Conservation (phyloP, 139 green algal species). For the Diplosphaera chodatii region DNA sequence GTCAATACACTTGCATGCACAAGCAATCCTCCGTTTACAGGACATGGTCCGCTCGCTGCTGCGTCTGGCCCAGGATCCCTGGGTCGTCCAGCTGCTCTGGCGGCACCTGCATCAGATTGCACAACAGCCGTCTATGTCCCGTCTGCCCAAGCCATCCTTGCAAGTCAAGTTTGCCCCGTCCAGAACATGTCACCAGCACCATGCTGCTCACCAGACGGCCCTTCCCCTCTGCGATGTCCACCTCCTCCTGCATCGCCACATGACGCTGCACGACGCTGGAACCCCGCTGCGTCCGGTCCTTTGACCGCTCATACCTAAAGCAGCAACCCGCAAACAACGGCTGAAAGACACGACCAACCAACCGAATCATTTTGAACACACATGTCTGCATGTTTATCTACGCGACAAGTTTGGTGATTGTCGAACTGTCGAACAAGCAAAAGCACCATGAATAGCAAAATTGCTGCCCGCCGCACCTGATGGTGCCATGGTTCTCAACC, state of each 20-base stretch:
- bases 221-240: constrained; percentile 48
- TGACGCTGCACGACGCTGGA: constrained; percentile 65
- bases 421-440: too few relatives aligned
- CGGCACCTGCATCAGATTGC: background rate
- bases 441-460: too few relatives aligned
- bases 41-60: background rate
- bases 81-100: background rate
- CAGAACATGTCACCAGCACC: too few relatives aligned
- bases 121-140: background rate
- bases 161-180: too few relatives aligned
- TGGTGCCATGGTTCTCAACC: constrained; percentile 59
- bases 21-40: too few relatives aligned
- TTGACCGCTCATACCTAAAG: constrained; percentile 40
- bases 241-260: constrained; percentile 55
- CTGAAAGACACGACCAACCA: too few relatives aligned
- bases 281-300: constrained; percentile 27
- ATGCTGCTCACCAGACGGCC: constrained; percentile 48
- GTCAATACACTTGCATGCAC: too few relatives aligned
- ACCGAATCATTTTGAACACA: too few relatives aligned
- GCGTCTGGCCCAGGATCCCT: background rate
- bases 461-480: constrained; percentile 44
- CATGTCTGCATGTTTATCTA: background rate
- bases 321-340: too few relatives aligned
- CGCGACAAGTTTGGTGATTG: too few relatives aligned
- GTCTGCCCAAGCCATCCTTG: too few relatives aligned